Evolutionary conservation across 805 yeast genomes (phyloP).

Genomic region (Ogataea neopini): DNA sequence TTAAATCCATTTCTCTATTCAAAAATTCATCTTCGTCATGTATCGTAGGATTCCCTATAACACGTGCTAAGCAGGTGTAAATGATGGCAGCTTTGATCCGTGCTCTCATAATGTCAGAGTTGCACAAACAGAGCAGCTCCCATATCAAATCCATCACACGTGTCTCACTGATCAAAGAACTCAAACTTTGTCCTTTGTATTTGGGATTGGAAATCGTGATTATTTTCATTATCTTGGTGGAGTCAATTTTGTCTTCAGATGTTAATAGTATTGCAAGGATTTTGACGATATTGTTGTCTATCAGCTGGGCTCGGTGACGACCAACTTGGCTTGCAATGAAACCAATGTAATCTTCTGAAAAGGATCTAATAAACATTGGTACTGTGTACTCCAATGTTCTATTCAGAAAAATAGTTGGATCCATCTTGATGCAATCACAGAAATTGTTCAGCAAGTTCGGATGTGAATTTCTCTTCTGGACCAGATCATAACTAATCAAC

Average conservation of each 20-base stretch:
- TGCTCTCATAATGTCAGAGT: conserved; percentile 26
- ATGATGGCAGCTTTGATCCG: conserved; percentile 46
- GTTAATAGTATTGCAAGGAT: conserved; percentile 61
- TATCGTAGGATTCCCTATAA: conserved; percentile 20
- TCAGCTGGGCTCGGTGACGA: conserved; percentile 46
- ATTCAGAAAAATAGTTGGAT: conserved; percentile 58
- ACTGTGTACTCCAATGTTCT: conserved; percentile 74
- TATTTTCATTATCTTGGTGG: conserved; percentile 50
- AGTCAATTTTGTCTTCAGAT: conserved; percentile 48
- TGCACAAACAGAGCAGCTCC: conserved; percentile 46
- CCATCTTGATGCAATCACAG: conserved; percentile 64
- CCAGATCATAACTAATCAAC: conserved; percentile 61
- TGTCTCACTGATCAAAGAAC: conserved; percentile 33
- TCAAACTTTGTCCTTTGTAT: conserved; percentile 36
- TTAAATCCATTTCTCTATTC: conserved; percentile 49
- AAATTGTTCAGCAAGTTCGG: conserved; percentile 58
- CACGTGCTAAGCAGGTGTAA: conserved; percentile 24
- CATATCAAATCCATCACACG: conserved; percentile 35
- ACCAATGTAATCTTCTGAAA: conserved; percentile 61
- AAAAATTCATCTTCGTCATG: conserved; percentile 37
- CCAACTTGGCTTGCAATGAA: conserved; percentile 58
- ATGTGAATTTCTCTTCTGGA: conserved; percentile 50
- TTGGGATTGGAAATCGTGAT: conserved; percentile 54
- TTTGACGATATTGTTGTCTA: conserved; percentile 48
- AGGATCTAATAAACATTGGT: conserved; percentile 71